Evolutionary conservation across 495 filamentous ascomycete species (phyloP).

Genomic region (Penicillium chermesinum): DNA sequence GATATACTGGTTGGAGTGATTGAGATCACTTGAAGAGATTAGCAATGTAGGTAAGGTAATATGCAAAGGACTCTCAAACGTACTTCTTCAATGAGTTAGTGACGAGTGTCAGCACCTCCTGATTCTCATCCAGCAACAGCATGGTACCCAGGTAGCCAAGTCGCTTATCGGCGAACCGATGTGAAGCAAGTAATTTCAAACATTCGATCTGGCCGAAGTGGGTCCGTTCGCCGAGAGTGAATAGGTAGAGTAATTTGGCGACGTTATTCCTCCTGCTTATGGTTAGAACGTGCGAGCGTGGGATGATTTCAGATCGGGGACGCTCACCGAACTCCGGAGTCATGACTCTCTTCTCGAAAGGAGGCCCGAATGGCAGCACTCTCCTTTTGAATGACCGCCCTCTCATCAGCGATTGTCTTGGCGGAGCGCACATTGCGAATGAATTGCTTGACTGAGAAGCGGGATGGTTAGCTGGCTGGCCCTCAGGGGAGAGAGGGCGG

Average conservation of each 20-base stretch:
- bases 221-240: constrained; percentile 95
- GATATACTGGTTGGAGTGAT: constrained; percentile 97
- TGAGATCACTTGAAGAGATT: constrained; percentile 65
- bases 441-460: constrained; percentile 85
- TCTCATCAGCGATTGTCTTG: constrained; percentile 97
- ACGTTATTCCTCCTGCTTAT: constrained; percentile 91
- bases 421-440: constrained; percentile 97
- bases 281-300: constrained; percentile 21
- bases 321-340: constrained; percentile 76
- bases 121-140: constrained; percentile 94
- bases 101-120: constrained; percentile 93
- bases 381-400: constrained; percentile 97
- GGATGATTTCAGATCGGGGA: constrained; percentile 2
- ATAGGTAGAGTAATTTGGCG: constrained; percentile 94
- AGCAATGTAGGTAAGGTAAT: constrained; percentile 6
- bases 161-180: constrained; percentile 96
- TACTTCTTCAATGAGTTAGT: constrained; percentile 98
- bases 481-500: constrained; percentile 31
- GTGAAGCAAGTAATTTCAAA: constrained; percentile 91
- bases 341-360: constrained; percentile 92
- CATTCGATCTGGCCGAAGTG: constrained; percentile 99
- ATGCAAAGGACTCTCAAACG: constrained; percentile 11
- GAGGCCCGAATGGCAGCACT: constrained; percentile 95
- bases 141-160: constrained; percentile 95
- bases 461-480: constrained; percentile 17